Percentiles rank a stretch among this genome's conserved stretches.
These are phyloP conservation scores for Syzygium malaccense DNA, from an alignment of 441 rosid genomes.

Conservation along the genomic window DNA sequence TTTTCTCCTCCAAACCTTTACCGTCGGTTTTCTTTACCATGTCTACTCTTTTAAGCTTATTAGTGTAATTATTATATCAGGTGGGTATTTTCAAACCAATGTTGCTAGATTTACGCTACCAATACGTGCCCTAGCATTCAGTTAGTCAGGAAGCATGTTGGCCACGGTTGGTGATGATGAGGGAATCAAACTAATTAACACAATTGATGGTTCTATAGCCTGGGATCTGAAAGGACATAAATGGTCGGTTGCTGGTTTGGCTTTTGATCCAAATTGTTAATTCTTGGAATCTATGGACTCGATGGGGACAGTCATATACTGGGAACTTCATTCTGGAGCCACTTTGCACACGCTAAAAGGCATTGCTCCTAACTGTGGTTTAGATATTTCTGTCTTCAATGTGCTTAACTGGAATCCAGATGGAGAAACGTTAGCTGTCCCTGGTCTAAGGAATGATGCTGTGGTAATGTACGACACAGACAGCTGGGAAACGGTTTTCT, in stretches of 20 bases:
- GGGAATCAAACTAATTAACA: conserved; percentile 86
- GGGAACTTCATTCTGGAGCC: conserved; percentile 84
- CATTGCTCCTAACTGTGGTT: conserved; percentile 57
- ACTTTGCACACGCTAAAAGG: conserved; percentile 53
- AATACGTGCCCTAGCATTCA: conserved; percentile 79
- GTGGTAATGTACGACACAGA: conserved; percentile 89
- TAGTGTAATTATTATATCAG: conserved; percentile 19
- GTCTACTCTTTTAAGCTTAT: background rate
- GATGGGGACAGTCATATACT: conserved; percentile 61
- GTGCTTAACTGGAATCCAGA: conserved; percentile 85
- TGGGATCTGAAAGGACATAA: conserved; percentile 83
- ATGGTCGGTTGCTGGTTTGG: conserved; percentile 80
- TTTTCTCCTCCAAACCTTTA: background rate
- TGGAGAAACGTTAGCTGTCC: conserved; percentile 81
- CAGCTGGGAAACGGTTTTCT: conserved; percentile 69
- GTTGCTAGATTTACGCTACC: conserved; percentile 90
- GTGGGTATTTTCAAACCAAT: conserved; percentile 89
- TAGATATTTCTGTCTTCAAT: conserved; percentile 51
- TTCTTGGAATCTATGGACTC: conserved; percentile 83
- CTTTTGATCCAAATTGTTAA: conserved; percentile 70
- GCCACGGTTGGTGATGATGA: conserved; percentile 99
- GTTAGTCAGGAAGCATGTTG: conserved; percentile 75
- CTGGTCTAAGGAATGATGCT: conserved; percentile 67
- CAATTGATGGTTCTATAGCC: conserved; percentile 84
- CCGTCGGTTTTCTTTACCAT: background rate